Conservation (phyloP, 176 grass and related monocot genomes). For the Cenchrus fungigraminus region DNA sequence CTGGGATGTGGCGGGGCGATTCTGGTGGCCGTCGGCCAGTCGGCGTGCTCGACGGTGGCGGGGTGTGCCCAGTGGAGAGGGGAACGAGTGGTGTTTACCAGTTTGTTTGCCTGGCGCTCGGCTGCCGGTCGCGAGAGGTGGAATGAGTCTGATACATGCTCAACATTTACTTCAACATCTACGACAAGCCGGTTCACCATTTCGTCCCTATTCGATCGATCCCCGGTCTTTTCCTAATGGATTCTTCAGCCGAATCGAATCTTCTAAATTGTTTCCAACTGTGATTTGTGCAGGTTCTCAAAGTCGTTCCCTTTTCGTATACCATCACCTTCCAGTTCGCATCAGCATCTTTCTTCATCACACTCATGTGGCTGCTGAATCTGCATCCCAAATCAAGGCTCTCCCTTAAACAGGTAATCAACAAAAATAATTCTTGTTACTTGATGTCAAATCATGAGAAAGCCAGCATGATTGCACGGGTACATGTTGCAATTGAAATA, state of each 20-base stretch:
- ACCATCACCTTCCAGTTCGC: constrained; percentile 90
- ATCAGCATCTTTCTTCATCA: constrained; percentile 72
- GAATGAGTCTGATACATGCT: constrained; percentile 59
- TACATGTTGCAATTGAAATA: background rate
- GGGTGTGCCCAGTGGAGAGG: too few relatives aligned
- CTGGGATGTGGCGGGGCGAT: too few relatives aligned
- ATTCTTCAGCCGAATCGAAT: background rate
- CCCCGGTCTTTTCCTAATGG: constrained; percentile 5
- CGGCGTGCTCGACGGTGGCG: too few relatives aligned
- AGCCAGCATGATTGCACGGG: too few relatives aligned
- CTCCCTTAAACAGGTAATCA: constrained; percentile 64
- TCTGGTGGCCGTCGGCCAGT: too few relatives aligned
- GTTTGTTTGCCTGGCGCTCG: too few relatives aligned
- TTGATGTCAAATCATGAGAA: background rate
- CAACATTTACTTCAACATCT: constrained; percentile 92
- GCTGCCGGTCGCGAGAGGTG: too few relatives aligned
- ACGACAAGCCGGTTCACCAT: constrained; percentile 62
- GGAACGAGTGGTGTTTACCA: too few relatives aligned
- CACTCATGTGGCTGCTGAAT: constrained; percentile 87
- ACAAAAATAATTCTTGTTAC: background rate
- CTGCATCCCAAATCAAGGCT: constrained; percentile 73
- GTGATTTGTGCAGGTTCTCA: constrained; percentile 58
- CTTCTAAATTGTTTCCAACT: background rate
- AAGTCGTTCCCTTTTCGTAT: constrained; percentile 79
- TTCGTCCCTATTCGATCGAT: background rate